Percentiles rank a stretch among this genome's conserved stretches.
These are phyloP conservation scores for Hirsutella rhossiliensis DNA, from an alignment of 2,329 filamentous ascomycete genomes.

Conservation along the genomic window DNA sequence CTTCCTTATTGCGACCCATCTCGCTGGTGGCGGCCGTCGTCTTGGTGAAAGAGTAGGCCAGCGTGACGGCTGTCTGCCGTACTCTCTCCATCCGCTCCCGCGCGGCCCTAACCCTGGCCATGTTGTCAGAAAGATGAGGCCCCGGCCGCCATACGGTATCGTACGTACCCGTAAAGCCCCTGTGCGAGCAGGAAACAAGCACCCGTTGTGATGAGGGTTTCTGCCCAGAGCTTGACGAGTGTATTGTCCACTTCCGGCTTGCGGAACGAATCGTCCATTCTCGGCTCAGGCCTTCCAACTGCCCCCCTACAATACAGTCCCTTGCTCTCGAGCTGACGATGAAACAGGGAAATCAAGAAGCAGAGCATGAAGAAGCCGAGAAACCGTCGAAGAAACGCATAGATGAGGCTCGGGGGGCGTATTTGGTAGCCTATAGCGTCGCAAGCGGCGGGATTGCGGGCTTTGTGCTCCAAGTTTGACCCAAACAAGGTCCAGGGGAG, in stretches of 20 bases:
- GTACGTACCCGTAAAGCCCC: conserved; percentile 9
- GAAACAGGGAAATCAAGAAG: conserved; percentile 4
- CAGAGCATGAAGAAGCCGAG: conserved; percentile 5
- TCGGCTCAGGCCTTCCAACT: too few relatives aligned
- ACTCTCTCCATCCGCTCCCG: conserved; percentile 12
- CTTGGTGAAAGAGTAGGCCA: conserved; percentile 13
- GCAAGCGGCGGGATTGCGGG: conserved; percentile 6
- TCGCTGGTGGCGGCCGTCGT: conserved; percentile 2
- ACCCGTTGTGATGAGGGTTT: conserved; percentile 3
- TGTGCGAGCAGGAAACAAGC: conserved; percentile 10
- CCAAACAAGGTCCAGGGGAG: conserved; percentile 4
- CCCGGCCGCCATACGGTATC: neutral
- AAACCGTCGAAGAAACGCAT: conserved; percentile 2
- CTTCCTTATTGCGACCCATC: neutral
- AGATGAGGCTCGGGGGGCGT: neutral
- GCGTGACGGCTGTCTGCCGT: conserved; percentile 6
- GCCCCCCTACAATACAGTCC: conserved; percentile 4
- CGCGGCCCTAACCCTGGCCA: conserved; percentile 6
- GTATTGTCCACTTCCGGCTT: neutral
- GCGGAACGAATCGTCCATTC: neutral
- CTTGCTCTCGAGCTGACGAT: conserved; percentile 2
- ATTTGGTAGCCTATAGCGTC: conserved; percentile 8
- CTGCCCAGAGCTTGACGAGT: conserved; percentile 4
- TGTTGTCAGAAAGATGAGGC: neutral
- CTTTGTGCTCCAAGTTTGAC: conserved; percentile 11